Base-by-base conservation (phyloP, 768 basidiomycete species). In the Lactifluus volemus region DNA sequence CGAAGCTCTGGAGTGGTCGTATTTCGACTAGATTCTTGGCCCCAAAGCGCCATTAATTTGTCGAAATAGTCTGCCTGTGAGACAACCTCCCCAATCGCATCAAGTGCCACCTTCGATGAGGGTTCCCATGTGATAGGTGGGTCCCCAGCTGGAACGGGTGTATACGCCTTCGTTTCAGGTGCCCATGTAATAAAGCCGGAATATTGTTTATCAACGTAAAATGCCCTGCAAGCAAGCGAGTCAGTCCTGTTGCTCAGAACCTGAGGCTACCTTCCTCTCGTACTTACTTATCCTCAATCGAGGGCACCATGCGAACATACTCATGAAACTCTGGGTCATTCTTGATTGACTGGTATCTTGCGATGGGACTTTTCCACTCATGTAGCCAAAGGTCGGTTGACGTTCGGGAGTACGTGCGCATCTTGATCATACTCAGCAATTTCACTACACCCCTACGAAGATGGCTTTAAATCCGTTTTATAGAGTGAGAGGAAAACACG, bases 151-250 rank as follows among this genome's bases (percentile, higher is more conserved):
- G 70, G 65, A 2, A 77, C 71, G 30, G 74, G 69, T 36, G 63
- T 69, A 68, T 90, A 92, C 15, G 78, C 86, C 66, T 85, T 84
- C 53, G 91, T 74, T 39, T 75, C 77, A 63, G 79, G 70, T 25
- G 79, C 72, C 91, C 92, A 94, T 3, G 82, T 73, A 54, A 94
- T 71, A 75, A 92, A 94, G 2, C 92, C 93, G 7, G 86, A 88
- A 39, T 77, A 73, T 21, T 88, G 73, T 68, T 89, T 86, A 73
- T 96, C 92, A 19, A 88, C 75, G 70, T 85, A 90, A 55, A 73
- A 70, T 21, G 77, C 74, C 47, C 75, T 78, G 60, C 38, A 17
- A 34, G 34, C 21, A 8, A 45, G 14, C 49, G 1, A 30, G 52
- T 63, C 52, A 58, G 38, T 25, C 30, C 19, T 25, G 39, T 21